Base-by-base conservation (phyloP, 768 basidiomycete genomes). In the Tubosaeta sp. region DNA sequence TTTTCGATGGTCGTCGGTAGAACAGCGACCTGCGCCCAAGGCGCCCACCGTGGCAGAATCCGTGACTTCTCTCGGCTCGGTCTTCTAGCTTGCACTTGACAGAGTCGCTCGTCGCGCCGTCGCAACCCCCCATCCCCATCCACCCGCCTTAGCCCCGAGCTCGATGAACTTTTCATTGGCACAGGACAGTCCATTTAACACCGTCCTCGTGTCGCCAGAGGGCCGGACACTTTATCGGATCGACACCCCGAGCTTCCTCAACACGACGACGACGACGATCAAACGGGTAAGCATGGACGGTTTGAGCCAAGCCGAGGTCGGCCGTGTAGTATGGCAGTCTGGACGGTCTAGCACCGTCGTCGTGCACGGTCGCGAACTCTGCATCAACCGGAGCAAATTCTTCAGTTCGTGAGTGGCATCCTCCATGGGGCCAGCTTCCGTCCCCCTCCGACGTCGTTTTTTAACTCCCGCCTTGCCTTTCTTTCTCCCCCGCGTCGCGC, bases 31-130 rank as follows among this genome's bases (percentile, higher is more conserved):
- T 51, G 54, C 40, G 49, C 48, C 29, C 36, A 50, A n/a, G 58
- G 56, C 65, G 67, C 65, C 41, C 63, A 63, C 18, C 66, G 68
- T 69, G 66, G 67, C 61, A 69, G 58, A 67, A 67, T 62, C 63
- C 52, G 56, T 34, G 38, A 6, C 61, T 69, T 69, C 57, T 61
- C 65, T 65, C 54, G 67, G 63, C 62, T 47, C 54, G 47, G 39
- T 46, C 62, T 60, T 54, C 50, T 57, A 60, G 51, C 51, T 14
- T 5, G 25, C 22, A 35, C 44, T 38, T 54, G 60, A 48, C 38
- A 18, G 48, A 44, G 39, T 52, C 56, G 48, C 42, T 24, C 42
- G n/a, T 36, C 53, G 44, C 46, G 45, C 54, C 55, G 39, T 47
- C 55, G 58, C 54, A 59, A 44, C 48, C 35, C 3, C 46, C 52